Evolutionary conservation across 2,329 filamentous ascomycete species (phyloP), one percentile per base, ranked within the genome.

Genomic region (Helicocarpus griseus): DNA sequence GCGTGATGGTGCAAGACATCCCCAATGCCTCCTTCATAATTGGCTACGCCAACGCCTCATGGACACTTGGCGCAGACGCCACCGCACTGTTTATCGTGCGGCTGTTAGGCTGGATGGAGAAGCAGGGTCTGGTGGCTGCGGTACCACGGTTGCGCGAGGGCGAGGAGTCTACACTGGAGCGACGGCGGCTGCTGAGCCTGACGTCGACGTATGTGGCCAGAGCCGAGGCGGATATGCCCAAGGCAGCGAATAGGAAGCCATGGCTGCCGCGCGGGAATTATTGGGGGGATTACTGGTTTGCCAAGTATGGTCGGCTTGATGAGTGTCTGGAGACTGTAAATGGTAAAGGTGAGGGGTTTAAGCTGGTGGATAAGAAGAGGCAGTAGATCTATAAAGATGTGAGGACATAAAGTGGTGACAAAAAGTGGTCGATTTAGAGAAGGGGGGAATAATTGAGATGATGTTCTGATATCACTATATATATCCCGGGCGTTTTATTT

Each of bases 51-150:
- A 70, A 72, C 49, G 69, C 69, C 2, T 69, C 69, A 4, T 74
- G 71, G 71, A 73, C 71, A 0, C 59, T 73, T 4, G 71, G 71
- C 6, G 69, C 70, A 1, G 71, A 74, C 53, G 68, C 70, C 3
- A 70, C 70, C 1, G 69, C 69, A 3, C 62, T 64, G 3, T 63
- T 72, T n/a, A 56, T 71, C 48, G 61, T 59, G 19, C 65, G 71
- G 2, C 51, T 73, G 26, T 49, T 73, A 22, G 62, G 65, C 50
- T 55, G 59, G 2, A 53, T 72, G 53, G 58, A 65, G 33, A 51
- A 51, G n/a, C 58, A 58, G 1, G 60, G 64, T 38, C 49, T 57
- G 8, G 38, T 59, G 13, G 61, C 60, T 3, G 66, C 58, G 2
- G 59, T 61, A 9, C 69, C 69, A 2, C 59, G 60, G 1, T 6